Evolutionary conservation across 108 stramenopile genomes (phyloP), one percentile per base, ranked within the genome.

Genomic region (Poteriospumella lacustris): DNA sequence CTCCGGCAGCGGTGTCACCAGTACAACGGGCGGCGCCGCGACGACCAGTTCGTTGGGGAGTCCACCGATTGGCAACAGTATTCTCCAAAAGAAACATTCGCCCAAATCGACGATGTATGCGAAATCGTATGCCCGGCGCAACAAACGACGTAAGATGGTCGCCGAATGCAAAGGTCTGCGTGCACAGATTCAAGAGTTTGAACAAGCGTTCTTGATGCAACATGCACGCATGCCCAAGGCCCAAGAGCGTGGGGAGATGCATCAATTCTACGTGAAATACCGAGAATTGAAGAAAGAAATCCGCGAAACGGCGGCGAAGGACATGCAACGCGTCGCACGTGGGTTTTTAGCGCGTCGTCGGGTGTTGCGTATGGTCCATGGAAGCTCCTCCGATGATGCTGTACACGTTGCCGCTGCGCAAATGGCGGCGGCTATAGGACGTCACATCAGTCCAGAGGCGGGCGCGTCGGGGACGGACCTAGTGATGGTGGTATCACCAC

Each of bases 191-290:
- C 31, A 31, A 9, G 60, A 64, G 9, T 64, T 64, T 64, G 60
- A 64, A 33, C 60, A 64, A 64, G 60, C 28, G 15, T 64, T 19
- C 29, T 34, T 9, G 28, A 9, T 64, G 15, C 3, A 64, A 24
- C 28, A 64, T 64, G 36, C 28, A 34, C 60, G 60, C 9, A 3
- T 64, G 31, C 60, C 60, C 28, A 64, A 64, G 60, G 60, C 36
- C 47, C 36, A 73, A 29, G 70, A 73, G 41, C 43, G 47, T 52
- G 70, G 70, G 9, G n/a, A 36, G 15, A 73, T 73, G 70, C 5
- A 73, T 39, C 9, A 5, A 26, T 9, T 56, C 9, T 73, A 73
- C 36, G 31, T 33, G 3, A 73, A 56, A 38, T 73, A 73, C 31
- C 43, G 47, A 34, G 70, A 73, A 24, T 24, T 73, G 33, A 73